A percentile compares a stretch with the other conserved stretches of the same genome.
Conservation (phyloP, 1,284 basidiomycete species). For the Clitocybe nebularis region DNA sequence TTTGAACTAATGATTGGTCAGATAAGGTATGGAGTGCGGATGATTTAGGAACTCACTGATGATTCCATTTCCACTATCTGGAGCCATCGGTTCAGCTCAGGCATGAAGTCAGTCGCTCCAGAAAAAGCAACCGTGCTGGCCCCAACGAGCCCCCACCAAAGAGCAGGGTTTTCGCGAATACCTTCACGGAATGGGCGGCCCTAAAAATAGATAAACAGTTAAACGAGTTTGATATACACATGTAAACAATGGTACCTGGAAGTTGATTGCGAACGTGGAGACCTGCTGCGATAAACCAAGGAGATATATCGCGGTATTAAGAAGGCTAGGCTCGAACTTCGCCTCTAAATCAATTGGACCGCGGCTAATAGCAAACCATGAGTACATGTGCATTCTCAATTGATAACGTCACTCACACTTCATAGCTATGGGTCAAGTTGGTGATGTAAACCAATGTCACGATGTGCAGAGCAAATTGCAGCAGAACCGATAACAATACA, state of each 20-base stretch:
- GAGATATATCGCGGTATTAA: constrained; percentile 95
- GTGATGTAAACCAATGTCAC: constrained; percentile 89
- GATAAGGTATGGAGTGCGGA: too few species aligned
- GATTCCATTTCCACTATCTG: constrained; percentile 92
- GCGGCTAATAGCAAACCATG: too few species aligned
- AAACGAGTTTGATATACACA: too few species aligned
- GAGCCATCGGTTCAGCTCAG: constrained; percentile 94
- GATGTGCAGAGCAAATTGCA: constrained; percentile 93
- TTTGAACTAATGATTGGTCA: constrained; percentile 85
- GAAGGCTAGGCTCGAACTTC: constrained; percentile 88
- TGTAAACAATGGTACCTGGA: constrained; percentile 53
- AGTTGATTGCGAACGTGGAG: constrained; percentile 95
- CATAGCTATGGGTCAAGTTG: constrained; percentile 69
- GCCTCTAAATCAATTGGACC: constrained; percentile 88
- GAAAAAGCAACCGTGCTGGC: constrained; percentile 87
- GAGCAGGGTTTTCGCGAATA: constrained; percentile 86
- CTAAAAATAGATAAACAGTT: constrained; percentile 31
- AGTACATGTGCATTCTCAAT: constrained; percentile 1
- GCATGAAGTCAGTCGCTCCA: constrained; percentile 91
- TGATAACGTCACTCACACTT: constrained; percentile 63
- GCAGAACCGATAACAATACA: constrained; percentile 82
- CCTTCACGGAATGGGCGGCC: constrained; percentile 96
- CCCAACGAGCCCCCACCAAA: constrained; percentile 89
- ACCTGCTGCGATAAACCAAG: constrained; percentile 93
- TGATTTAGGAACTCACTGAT: constrained; percentile 54